Evolutionary conservation across 1,284 basidiomycete genomes (phyloP), one percentile per base, ranked within the genome.

Genomic region (Vanrija sp.): DNA sequence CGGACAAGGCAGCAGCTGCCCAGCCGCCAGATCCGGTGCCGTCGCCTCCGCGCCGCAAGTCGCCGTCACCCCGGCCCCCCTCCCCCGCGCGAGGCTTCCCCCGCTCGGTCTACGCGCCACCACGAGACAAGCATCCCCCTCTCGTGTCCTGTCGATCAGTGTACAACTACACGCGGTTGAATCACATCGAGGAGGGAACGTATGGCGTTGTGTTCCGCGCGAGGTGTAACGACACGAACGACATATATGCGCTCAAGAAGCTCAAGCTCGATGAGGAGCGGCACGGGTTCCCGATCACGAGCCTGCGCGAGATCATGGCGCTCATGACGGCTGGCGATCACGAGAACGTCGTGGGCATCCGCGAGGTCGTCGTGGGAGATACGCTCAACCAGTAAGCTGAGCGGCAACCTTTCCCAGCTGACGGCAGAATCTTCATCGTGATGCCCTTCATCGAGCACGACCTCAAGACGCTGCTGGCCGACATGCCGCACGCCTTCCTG

Each of bases 371-470:
- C 0, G 94, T 99, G 4, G 96, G 96, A n/a, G 94, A 98, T 65
- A 99, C 96, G 2, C 78, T 99, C 67, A 98, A 93, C 60, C 95
- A 98, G 94, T 97, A 77, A 80, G 93, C 85, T 56, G 15, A 31
- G 6, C 25, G 16, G 19, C 22, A 44, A 18, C 23, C n/a, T 72
- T 66, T 69, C 62, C 63, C 68, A 66, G 39, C 54, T 45, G 51
- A 45, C n/a, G 58, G 49, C 79, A 94, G 91, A 79, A 91, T 98
- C 51, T 98, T 93, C 76, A 92, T 98, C 59, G 94, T 97, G 27
- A 98, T 98, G 93, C 95, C 98, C 68, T 98, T 99, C 70, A 94
- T 98, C 70, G 96, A 98, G 76, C 96, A 99, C 75, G 95, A 99
- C 73, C 85, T 99, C 69, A 98, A 98, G 77, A 89, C 93, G 2